Evolutionary conservation across 345 rosid genomes (phyloP).

Genomic region (Jatropha curcas): DNA sequence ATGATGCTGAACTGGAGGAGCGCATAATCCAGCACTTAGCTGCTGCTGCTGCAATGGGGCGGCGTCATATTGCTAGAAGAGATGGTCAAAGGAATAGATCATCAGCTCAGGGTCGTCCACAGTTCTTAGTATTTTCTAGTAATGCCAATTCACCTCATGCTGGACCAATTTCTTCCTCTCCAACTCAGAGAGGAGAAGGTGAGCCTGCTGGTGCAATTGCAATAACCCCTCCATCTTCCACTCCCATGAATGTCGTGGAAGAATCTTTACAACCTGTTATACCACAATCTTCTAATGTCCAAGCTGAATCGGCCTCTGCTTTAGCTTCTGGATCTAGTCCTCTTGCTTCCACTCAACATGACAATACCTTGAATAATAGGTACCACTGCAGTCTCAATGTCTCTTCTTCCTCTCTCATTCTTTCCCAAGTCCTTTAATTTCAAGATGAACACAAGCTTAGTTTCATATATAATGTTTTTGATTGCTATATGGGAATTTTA

Average conservation of each 20-base stretch:
- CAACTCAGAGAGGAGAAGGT: slow-evolving; percentile 52
- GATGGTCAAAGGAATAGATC: slow-evolving; percentile 79
- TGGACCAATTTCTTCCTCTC: slow-evolving; percentile 57
- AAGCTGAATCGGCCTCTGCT: slow-evolving; percentile 44
- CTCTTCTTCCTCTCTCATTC: no score
- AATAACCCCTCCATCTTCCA: slow-evolving; percentile 46
- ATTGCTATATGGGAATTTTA: slow-evolving; percentile 1
- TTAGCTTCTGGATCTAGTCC: slow-evolving; percentile 49
- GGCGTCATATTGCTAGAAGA: slow-evolving; percentile 78
- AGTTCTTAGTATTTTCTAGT: slow-evolving; percentile 70
- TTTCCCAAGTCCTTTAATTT: neutral
- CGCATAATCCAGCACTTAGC: slow-evolving; percentile 94
- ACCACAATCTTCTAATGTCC: slow-evolving; percentile 30
- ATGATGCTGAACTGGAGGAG: slow-evolving; percentile 90
- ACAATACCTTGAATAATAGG: slow-evolving; percentile 45
- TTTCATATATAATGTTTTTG: neutral
- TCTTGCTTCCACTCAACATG: slow-evolving; percentile 36
- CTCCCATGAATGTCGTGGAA: slow-evolving; percentile 38
- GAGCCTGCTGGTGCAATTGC: slow-evolving; percentile 43
- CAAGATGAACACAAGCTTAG: slow-evolving; percentile 2
- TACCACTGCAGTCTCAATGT: slow-evolving; percentile 10
- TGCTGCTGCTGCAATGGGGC: slow-evolving; percentile 97
- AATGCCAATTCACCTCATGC: slow-evolving; percentile 51
- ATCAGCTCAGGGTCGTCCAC: slow-evolving; percentile 73
- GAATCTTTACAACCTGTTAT: slow-evolving; percentile 42